Base-by-base conservation (phyloP, 169 alveolate species). In the Eimeria falciformis region DNA sequence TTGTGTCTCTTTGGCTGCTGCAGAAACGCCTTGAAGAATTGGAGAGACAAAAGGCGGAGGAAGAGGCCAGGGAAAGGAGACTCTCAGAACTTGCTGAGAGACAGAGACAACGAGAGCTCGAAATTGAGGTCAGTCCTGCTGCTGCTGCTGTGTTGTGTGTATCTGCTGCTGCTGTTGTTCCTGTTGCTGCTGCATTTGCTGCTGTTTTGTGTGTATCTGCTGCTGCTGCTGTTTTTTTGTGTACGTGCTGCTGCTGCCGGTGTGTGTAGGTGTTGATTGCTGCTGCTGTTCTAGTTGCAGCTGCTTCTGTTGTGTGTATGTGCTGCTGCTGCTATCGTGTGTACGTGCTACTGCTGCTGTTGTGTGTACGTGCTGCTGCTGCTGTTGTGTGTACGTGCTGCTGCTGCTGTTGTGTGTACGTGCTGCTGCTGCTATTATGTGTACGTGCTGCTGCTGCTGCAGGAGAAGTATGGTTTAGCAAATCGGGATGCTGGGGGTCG, bases 11-110 rank as follows among this genome's bases (percentile, higher is more conserved):
- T 58, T 58, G 9, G 53, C 4, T 37, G 55, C 58, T 55, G 29
- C 89, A 79, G 90, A 27, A 43, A 3, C 47, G 37, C 58, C 65
- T 81, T 46, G 90, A 81, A 56, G 75, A 81, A 56, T 25, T 53
- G 90, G 90, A 81, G 77, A 81, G 68, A 56, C 66, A 81, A 29
- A 25, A 29, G n/a, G 75, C 66, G 9, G 90, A 81, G 33, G 90
- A 50, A 37, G 90, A 81, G 40, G 90, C 90, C 23, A 81, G 37
- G 77, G 78, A 62, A 17, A 53, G 23, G 53, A 50, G 90, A 37
- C 90, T 81, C 29, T 29, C 55, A 9, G 90, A 81, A 58, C 37
- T 50, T 5, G 90, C 78, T 7, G 90, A 81, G 78, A 81, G 27
- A n/a, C 90, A 81, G 23, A 53, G 75, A 27, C 90, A 55, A 45